Evolutionary conservation across 2,329 filamentous ascomycete species (phyloP).

Genomic region (Fusarium algeriense): DNA sequence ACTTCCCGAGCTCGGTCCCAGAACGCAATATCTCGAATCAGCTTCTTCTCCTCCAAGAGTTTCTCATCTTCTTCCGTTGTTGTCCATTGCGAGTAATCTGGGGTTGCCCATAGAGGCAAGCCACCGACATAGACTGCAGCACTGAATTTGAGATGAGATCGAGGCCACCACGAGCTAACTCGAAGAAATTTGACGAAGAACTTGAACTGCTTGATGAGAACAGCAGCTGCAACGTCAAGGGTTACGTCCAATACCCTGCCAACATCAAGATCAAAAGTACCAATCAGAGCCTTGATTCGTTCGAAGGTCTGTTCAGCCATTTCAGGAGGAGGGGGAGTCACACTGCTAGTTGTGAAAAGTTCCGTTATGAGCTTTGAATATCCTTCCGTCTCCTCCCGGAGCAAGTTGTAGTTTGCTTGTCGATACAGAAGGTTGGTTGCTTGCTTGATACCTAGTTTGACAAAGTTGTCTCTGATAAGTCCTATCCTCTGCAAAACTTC

Average conservation of each 20-base stretch:
- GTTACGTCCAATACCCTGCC: conserved; percentile 94
- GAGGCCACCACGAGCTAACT: conserved; percentile 97
- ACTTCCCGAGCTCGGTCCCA: conserved; percentile 83
- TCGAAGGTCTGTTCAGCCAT: conserved; percentile 89
- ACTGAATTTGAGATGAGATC: conserved; percentile 62
- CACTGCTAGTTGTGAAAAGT: conserved; percentile 88
- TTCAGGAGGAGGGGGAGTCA: conserved; percentile 78
- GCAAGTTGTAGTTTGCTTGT: conserved; percentile 95
- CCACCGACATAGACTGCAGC: conserved; percentile 67
- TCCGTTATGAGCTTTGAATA: conserved; percentile 97
- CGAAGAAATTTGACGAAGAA: conserved; percentile 96
- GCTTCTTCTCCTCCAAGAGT: conserved; percentile 66
- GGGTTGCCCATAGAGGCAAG: conserved; percentile 88
- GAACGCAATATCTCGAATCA: conserved; percentile 78
- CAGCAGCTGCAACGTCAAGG: conserved; percentile 92
- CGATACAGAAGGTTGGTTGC: conserved; percentile 94
- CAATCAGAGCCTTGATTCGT: conserved; percentile 92
- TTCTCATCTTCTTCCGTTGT: conserved; percentile 77
- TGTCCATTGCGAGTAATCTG: conserved; percentile 73
- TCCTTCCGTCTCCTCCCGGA: conserved; percentile 95
- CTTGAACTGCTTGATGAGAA: conserved; percentile 90
- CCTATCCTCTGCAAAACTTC: conserved; percentile 80
- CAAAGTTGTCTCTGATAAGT: conserved; percentile 87
- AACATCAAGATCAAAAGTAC: conserved; percentile 96
- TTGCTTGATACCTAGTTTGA: conserved; percentile 84